Evolutionary conservation across 2,329 filamentous ascomycete species (phyloP), one percentile per base, ranked within the genome.

Genomic region (Xylariaceae sp.): DNA sequence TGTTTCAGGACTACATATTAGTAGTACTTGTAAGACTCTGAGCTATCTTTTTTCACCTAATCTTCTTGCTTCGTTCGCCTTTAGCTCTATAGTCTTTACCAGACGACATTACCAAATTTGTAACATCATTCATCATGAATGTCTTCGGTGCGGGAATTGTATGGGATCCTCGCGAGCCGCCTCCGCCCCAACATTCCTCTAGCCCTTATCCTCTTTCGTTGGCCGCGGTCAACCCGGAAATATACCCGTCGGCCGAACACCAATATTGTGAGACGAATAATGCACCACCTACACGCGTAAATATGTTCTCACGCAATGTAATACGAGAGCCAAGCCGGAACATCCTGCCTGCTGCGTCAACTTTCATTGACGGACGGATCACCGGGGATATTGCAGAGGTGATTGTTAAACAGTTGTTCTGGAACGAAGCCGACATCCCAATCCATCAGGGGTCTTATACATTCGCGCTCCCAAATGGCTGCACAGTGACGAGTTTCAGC

Each of bases 371-470:
- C 4, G 64, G 54, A 1, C 61, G 57, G n/a, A 58, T 69, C 35
- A 44, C 62, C 4, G 56, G 64, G 4, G 65, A 69, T 33, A 56
- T 61, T 3, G 64, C 66, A 20, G 58, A 50, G 30, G 54, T 68
- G 6, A 59, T 59, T n/a, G 50, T 61, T 3, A 62, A 44, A 1
- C 67, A 69, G 21, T 41, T 56, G 8, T 69, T 67, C 45, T 64
- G 53, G 55, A 69, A 69, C 50, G 57, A 67, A n/a, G 50, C 54
- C 18, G 54, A 58, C 13, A 8, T 29, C 15, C 27, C 60, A 9
- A 67, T 69, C 55, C 54, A 49, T 18, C 37, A 62, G 30, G 63
- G 64, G 1, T 59, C 61, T 8, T 68, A 67, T 39, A 65, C 61
- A 3, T 69, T 67, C 32, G 62, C 62, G 8, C 57, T 69, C 4